phyloP scores from a whole-genome alignment of 164 flowering plant genomes.

The Sextonia rubra region DNA sequence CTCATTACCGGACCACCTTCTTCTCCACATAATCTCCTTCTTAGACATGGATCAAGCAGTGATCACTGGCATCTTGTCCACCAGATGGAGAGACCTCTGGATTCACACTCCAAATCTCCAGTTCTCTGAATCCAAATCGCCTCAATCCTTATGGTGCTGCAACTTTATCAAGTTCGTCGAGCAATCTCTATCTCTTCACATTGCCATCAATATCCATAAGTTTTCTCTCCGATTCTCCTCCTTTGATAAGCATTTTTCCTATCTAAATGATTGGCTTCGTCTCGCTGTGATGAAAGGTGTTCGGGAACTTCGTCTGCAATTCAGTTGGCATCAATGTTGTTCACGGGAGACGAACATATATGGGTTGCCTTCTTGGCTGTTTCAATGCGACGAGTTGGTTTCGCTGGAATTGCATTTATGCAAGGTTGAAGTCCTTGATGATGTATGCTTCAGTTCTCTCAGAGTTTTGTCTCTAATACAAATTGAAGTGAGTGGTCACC shows the following conservation, averaged over 20 bases:
- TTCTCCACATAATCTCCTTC: constrained; percentile 1
- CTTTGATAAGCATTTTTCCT: no score
- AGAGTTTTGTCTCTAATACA: neutral
- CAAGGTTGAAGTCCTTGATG: neutral
- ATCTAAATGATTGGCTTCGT: neutral
- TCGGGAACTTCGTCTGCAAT: neutral
- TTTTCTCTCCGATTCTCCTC: neutral
- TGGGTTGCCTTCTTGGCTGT: neutral
- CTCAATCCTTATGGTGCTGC: no score
- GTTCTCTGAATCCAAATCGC: neutral
- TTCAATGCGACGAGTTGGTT: neutral
- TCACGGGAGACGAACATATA: no score
- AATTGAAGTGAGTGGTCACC: neutral
- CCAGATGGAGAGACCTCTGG: constrained; percentile 3
- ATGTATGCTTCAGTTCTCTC: neutral
- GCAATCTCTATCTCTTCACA: neutral
- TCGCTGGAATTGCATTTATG: neutral
- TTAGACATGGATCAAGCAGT: neutral
- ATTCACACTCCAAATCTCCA: neutral
- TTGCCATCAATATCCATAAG: neutral
- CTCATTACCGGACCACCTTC: neutral
- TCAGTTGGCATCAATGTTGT: neutral
- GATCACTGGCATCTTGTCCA: neutral
- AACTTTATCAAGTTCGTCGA: neutral
- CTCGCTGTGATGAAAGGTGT: neutral